These are phyloP conservation scores for Rhodotorula kratochvilovae DNA, from an alignment of 768 basidiomycete species.

Conservation along the genomic window DNA sequence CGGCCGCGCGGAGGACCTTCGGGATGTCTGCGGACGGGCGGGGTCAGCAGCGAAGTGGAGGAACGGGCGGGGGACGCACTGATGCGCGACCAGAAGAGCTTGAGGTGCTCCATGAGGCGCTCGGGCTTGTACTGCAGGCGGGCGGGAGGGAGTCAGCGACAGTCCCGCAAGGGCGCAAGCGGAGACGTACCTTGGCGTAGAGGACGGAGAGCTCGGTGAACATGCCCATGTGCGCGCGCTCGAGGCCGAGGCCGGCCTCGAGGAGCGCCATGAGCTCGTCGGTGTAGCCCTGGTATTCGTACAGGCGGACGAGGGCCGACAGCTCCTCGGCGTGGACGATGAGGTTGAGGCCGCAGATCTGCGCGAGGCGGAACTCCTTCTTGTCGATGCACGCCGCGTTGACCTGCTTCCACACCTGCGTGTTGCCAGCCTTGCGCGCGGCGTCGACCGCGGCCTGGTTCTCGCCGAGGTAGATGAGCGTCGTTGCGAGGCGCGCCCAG, in stretches of 20 bases:
- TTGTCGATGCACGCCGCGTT: slow-evolving; percentile 98
- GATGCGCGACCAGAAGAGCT: slow-evolving; percentile 64
- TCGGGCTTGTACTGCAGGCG: slow-evolving; percentile 40
- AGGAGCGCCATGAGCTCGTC: slow-evolving; percentile 86
- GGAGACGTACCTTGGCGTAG: slow-evolving; percentile 68
- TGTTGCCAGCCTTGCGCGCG: slow-evolving; percentile 98
- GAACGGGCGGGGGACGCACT: slow-evolving; percentile 11
- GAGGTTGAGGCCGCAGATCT: slow-evolving; percentile 98
- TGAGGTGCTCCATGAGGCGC: slow-evolving; percentile 83
- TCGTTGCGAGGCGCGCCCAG: slow-evolving; percentile 96
- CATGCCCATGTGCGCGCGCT: slow-evolving; percentile 98
- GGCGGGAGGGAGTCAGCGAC: slow-evolving; percentile 4
- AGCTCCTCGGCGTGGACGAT: slow-evolving; percentile 72
- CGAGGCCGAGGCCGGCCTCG: slow-evolving; percentile 91
- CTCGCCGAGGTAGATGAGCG: slow-evolving; percentile 95
- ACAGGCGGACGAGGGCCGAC: slow-evolving; percentile 63
- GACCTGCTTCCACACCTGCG: slow-evolving; percentile 99
- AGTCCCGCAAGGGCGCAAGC: background rate
- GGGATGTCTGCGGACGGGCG: slow-evolving; percentile 73
- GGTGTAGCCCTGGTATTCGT: slow-evolving; percentile 87
- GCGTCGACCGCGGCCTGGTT: slow-evolving; percentile 98
- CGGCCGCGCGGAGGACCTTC: slow-evolving; percentile 94
- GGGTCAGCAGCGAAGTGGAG: background rate
- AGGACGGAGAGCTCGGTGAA: slow-evolving; percentile 90
- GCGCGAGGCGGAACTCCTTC: slow-evolving; percentile 90